phyloP scores from a whole-genome alignment of 2,329 filamentous ascomycete genomes.

The Sarocladium kiliense region DNA sequence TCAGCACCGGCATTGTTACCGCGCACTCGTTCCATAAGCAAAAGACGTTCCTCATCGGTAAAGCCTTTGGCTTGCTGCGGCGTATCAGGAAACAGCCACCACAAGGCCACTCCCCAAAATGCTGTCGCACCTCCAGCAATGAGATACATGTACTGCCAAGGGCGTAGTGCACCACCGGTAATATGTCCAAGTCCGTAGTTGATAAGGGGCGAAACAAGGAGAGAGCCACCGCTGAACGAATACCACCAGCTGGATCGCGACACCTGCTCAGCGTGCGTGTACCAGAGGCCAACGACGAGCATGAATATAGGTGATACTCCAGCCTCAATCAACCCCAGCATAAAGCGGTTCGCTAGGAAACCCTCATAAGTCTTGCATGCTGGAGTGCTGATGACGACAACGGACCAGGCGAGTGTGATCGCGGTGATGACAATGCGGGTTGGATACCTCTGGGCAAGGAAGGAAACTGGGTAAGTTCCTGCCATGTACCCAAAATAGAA shows the following conservation, averaged over 20 bases:
- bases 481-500: not conserved
- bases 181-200: constrained; percentile 29
- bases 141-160: constrained; percentile 31
- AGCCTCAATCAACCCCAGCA: constrained; percentile 30
- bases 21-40: constrained; percentile 21
- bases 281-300: constrained; percentile 32
- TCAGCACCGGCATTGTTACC: constrained; percentile 22
- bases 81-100: constrained; percentile 23
- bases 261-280: constrained; percentile 31
- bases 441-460: not conserved
- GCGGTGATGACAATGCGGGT: not conserved
- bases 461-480: not conserved
- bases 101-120: constrained; percentile 20
- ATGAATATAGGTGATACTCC: constrained; percentile 29
- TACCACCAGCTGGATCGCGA: constrained; percentile 24
- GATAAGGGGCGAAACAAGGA: constrained; percentile 26
- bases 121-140: constrained; percentile 22
- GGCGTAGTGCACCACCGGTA: constrained; percentile 17
- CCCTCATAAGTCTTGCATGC: not conserved
- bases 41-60: constrained; percentile 20
- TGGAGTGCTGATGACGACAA: not conserved
- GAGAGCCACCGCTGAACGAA: constrained; percentile 31
- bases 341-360: constrained; percentile 21
- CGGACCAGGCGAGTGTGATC: not conserved
- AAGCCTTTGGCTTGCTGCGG: constrained; percentile 24